Evolutionary conservation across 2,329 filamentous ascomycete genomes (phyloP).

Genomic region (Ceratocystis huliohia): DNA sequence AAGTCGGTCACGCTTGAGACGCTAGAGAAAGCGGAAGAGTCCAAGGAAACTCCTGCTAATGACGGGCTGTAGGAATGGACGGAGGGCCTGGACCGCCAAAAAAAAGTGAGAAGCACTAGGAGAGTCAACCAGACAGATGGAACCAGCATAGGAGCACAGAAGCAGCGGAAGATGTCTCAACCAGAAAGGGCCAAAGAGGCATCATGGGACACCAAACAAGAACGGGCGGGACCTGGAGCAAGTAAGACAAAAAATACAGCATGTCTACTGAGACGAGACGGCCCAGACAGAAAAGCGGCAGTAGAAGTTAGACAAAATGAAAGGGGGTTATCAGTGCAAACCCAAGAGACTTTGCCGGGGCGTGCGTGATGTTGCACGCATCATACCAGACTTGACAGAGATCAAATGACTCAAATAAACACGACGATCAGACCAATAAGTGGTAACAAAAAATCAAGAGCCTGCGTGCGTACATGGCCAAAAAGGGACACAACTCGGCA

Average conservation of each 20-base stretch:
- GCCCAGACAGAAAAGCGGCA: neutral
- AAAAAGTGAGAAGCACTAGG: neutral
- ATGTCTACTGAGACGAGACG: slow-evolving; percentile 3
- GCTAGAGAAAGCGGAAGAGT: slow-evolving; percentile 16
- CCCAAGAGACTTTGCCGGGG: neutral
- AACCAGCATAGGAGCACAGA: neutral
- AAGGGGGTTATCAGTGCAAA: neutral
- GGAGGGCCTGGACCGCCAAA: neutral
- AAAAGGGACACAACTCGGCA: too few species aligned
- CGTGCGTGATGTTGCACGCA: neutral
- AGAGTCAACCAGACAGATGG: neutral
- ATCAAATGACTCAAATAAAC: neutral
- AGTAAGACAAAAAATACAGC: neutral
- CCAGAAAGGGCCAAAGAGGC: neutral
- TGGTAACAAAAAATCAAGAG: neutral
- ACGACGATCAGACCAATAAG: neutral
- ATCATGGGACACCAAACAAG: neutral
- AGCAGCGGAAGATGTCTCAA: slow-evolving; percentile 9
- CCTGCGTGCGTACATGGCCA: too few species aligned
- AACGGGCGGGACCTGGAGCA: neutral
- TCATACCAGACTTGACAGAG: neutral
- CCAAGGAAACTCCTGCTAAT: slow-evolving; percentile 3
- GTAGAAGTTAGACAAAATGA: slow-evolving; percentile 8
- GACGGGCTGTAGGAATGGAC: neutral
- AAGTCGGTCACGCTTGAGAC: slow-evolving; percentile 20